Base-by-base conservation (phyloP, 768 basidiomycete species). In the Leccinum fibrillosum region DNA sequence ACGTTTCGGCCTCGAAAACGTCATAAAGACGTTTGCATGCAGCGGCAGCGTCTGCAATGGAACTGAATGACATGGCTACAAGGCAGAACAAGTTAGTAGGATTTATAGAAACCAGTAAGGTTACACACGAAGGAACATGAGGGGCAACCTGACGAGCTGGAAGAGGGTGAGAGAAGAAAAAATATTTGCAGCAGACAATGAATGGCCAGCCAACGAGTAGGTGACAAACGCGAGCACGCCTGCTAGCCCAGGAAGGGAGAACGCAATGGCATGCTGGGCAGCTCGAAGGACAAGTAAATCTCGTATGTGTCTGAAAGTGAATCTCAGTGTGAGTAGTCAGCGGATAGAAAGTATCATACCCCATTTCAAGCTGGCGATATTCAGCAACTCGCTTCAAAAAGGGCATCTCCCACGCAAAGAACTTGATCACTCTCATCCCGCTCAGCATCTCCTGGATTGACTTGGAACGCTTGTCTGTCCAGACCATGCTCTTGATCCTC, bases 41-140 rank as follows among this genome's bases (percentile, higher is more conserved):
- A 65, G 90, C 93, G 49, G 79, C 72, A 0, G 94, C 94, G 62
- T 98, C 95, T 4, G 90, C 85, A 62, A 88, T 88, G n/a, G 92
- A 70, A 57, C 87, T 30, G 28, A 93, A 82, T 2, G 88, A 80
- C 57, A 86, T 64, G 11, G 87, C 88, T 90, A 53, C 19, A 63
- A 45, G 48, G n/a, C 32, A 57, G 28, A 4, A 15, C 34, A 15
- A 15, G 26, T 66, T 35, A 35, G 35, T 9, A 30, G 54, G 25
- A 62, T 60, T 66, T 6, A 47, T 28, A 26, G n/a, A 35, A 13
- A 26, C 1, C 2, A 12, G 3, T 3, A 10, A 49, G 51, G 17
- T 11, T 10, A 5, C 2, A 72, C 77, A 80, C 78, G 81, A 51
- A 82, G 70, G 61, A 93, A 80, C 87, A 91, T 89, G 32, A 94